Evolutionary conservation across 306 rosid genomes (phyloP), one percentile per base, ranked within the genome.

Genomic region (Sophora flavescens): DNA sequence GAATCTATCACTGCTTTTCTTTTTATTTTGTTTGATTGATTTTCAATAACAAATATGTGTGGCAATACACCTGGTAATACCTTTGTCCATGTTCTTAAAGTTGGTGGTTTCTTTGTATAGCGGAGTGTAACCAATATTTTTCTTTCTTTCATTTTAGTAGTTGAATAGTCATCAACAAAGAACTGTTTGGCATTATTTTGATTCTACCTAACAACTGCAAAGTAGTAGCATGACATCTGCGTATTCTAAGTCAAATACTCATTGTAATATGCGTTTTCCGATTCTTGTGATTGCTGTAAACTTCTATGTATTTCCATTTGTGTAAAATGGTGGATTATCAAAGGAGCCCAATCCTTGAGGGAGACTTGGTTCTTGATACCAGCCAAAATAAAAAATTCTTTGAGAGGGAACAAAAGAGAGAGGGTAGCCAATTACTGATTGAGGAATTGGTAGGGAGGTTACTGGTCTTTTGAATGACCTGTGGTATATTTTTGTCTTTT

Each of bases 151-250:
- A 39, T 39, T 39, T 39, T 39, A 48, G 30, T 63, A 36, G n/a
- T 63, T 51, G 42, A 52, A 18, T 35, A 63, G 53, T 39, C 15
- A 26, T 38, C 32, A 52, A 48, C 63, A 74, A 61, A 32, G 59
- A 48, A 33, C 18, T 15, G 2, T 42, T 66, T 75, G 15, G 63
- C 26, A 48, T 61, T 36, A 35, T 14, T 54, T 10, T 33, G 12
- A 58, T 39, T 62, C n/a, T 48, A 48, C 28, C 12, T 74, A 61
- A 62, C 12, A 48, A 45, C 7, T 47, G 13, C 18, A 17, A 48
- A 50, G 16, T 75, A 9, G 64, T 26, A 26, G 48, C 42, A 30
- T 44, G 47, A 11, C 5, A 1, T 64, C 41, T 72, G 56, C 66
- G 8, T 53, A 13, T 39, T 5, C 38, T 4, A 13, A 53, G 42